Percentiles rank a stretch among this genome's conserved stretches.
These are phyloP conservation scores for Botrytis medusae DNA, from an alignment of 2,329 filamentous ascomycete species.

Conservation along the genomic window DNA sequence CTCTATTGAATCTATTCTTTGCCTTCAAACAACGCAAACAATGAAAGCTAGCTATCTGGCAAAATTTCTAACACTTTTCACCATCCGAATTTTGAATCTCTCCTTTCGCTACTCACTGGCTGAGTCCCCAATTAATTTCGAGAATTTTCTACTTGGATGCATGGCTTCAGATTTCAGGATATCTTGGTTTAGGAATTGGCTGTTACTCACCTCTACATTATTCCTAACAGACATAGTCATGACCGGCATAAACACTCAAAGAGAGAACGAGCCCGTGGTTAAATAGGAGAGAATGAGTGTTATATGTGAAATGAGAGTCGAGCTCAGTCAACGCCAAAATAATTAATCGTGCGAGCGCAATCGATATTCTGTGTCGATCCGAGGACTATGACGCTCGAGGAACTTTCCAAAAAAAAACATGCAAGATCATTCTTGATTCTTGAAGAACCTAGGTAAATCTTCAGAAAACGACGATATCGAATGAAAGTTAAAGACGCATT, in stretches of 20 bases:
- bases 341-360: neutral
- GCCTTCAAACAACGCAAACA: neutral
- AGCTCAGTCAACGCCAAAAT: neutral
- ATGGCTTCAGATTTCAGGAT: neutral
- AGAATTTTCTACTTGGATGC: neutral
- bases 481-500: neutral
- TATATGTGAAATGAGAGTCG: neutral
- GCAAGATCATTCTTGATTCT: neutral
- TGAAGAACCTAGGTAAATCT: neutral
- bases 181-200: neutral
- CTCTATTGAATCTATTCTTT: neutral
- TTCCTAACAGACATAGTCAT: neutral
- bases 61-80: neutral
- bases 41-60: neutral
- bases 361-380: neutral
- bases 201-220: neutral
- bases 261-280: neutral
- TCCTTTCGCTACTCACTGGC: neutral
- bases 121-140: neutral
- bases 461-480: neutral
- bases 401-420: neutral
- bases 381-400: neutral
- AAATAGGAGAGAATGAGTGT: neutral
- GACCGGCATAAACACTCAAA: too few species aligned
- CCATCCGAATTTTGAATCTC: neutral